Evolutionary conservation across 2,329 filamentous ascomycete genomes (phyloP), one percentile per base, ranked within the genome.

Genomic region (Sarocladiaceae sp.): DNA sequence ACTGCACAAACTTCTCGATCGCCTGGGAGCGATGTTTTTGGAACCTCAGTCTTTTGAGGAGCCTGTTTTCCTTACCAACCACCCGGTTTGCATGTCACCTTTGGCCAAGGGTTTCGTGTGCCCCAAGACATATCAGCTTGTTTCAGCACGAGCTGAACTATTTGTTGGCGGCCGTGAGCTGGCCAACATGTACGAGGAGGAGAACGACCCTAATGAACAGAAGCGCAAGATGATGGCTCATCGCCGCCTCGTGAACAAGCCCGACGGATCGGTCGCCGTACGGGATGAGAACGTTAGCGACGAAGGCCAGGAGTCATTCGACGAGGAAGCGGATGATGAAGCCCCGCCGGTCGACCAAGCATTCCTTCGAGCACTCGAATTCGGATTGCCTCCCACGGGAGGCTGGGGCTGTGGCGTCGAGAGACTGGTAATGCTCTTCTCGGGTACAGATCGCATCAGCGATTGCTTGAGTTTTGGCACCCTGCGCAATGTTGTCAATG

Each of bases 141-240:
- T 95, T 1, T 84, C 88, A 1, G 86, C 88, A 1, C 82, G 90
- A 5, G 87, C 85, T 0, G 90, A 96, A 64, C 76, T 95, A 18
- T 95, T 95, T 65, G 78, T 94, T 50, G 68, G 79, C 41, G 81
- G 84, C 32, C 79, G 80, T 45, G 93, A 98, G 60, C 74, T 95
- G 24, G 88, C 91, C 48, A 98, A 98, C 64, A 94, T 91, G 70
- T 98, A 98, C 63, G 93, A 98, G 62, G 93, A 98, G 65, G 93
- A 98, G 62, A 98, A 98, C 63, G 86, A 88, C 43, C 93, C 93
- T 0, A 82, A 85, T 44, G 85, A 84, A 55, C 93, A 98, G 66
- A 76, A 86, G 35, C 73, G 77, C 45, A 98, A 98, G 64, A 89
- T 98, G 51, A 64, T 80, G 37, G 74, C 65, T 9, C 75, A 80